Evolutionary conservation across 768 basidiomycete species (phyloP), one percentile per base, ranked within the genome.

Genomic region (Xerocomus spinulosus): DNA sequence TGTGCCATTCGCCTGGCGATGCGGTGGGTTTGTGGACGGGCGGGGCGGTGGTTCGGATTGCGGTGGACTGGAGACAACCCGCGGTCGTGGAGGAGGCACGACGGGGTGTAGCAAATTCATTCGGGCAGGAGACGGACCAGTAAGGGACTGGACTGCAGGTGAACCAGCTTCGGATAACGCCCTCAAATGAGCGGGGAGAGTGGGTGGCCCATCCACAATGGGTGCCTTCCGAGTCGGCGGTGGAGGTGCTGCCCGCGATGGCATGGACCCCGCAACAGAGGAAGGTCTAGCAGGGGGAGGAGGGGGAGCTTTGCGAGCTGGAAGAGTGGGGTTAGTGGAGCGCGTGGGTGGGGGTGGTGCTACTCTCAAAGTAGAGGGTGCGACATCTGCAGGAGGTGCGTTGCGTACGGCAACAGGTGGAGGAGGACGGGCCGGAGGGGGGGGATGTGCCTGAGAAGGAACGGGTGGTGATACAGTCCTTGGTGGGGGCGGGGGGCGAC

Each of bases 221-320:
- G 61, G 68, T 5, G 56, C 58, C 41, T 68, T 75, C n/a, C 77
- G 71, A 13, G 60, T 57, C 34, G 73, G 75, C 8, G 72, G 73
- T 12, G 66, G 70, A 20, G 74, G 74, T 13, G 62, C 65, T 20
- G 50, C 54, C 49, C 73, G 66, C 20, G 62, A 54, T 13, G 66
- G 57, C 18, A 57, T n/a, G 14, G 46, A 59, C 6, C 59, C 51
- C 12, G 56, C 53, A 0, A 62, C 58, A 20, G 69, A 67, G 44
- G 72, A 74, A 6, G 70, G 63, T 43, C 76, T 61, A 17, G 72
- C 68, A 24, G 76, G 70, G 14, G 80, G 77, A 13, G 79, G 78
- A 0, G 68, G 68, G 12, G 72, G 67, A 28, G 68, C 67, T 40
- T 60, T 66, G 41, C 74, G 68, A 26, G 50, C 57, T 14, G 71